Base-by-base conservation (phyloP, 2,329 filamentous ascomycete species). In the Cladosporium halotolerans region DNA sequence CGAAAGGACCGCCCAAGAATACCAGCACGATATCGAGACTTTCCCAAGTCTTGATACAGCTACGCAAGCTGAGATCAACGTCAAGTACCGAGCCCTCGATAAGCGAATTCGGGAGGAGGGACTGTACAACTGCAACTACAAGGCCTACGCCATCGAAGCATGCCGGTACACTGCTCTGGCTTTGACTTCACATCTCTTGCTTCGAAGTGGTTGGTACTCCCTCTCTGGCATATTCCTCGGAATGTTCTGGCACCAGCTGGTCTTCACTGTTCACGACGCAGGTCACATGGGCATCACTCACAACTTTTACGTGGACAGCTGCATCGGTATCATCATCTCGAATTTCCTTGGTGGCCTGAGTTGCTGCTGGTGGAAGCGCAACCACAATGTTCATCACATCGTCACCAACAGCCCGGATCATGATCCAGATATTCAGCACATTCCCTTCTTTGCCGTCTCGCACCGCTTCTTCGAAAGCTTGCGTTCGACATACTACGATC, bases 211-310 rank as follows among this genome's bases (percentile, higher is more conserved):
- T 32, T 75, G 72, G 69, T 78, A 74, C 58, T 64, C 69, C n/a
- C 73, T 80, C 2, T 88, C 88, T 53, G 90, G 82, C 1, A 68
- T 88, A 45, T 89, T 85, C 61, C 76, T 97, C 2, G 93, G 92
- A 16, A 77, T 81, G 57, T 80, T 95, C 65, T 97, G 93, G 92
- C 93, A 97, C 66, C 93, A 97, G 68, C 79, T 97, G 28, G 87
- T 92, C 48, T 99, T 99, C 67, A 85, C 86, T 1, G 93, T 89
- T 56, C 93, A 99, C 70, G 93, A 99, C 75, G 89, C 92, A 47
- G 91, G 89, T 6, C 93, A 99, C 70, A 95, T 96, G 86, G 93
- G 89, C 60, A 96, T 99, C 63, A 99, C 93, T 2, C 92, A 97
- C 71, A 79, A 85, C 67, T 97, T 92, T 68, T 84, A 87, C 46